phyloP scores from a whole-genome alignment of 495 filamentous ascomycete genomes.

The Podospora sp. region DNA sequence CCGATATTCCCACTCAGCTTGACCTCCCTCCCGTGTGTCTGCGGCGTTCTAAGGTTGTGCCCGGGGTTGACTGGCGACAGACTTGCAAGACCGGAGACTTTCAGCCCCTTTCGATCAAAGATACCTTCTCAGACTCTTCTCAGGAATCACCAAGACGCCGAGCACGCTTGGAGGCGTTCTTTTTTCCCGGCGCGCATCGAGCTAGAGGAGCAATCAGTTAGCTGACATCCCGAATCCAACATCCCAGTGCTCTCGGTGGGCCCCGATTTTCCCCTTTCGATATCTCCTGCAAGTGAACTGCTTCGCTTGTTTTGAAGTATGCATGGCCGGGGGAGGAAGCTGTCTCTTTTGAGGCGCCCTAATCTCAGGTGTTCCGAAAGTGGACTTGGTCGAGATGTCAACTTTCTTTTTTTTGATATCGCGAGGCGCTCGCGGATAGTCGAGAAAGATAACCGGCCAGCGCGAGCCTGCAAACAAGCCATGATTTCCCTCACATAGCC shows the following conservation, averaged over 20 bases:
- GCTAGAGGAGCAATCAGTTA: neutral
- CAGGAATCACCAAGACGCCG: neutral
- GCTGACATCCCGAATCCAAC: neutral
- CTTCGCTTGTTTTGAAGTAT: conserved; percentile 6
- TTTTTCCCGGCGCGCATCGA: conserved; percentile 3
- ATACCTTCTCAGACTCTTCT: neutral
- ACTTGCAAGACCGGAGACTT: neutral
- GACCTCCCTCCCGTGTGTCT: neutral
- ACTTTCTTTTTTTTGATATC: neutral
- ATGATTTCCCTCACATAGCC: neutral
- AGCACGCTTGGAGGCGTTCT: neutral
- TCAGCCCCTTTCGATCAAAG: neutral
- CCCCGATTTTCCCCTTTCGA: neutral
- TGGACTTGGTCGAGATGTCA: neutral
- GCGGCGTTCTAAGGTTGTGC: neutral
- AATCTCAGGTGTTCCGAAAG: neutral
- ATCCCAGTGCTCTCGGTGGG: neutral
- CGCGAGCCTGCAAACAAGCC: neutral
- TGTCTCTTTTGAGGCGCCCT: neutral
- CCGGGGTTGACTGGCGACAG: neutral
- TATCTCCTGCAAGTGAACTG: neutral
- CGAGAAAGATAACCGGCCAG: neutral
- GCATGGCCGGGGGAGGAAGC: conserved; percentile 2
- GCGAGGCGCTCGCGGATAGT: neutral
- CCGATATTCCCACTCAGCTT: neutral